A percentile compares a stretch with the other conserved stretches of the same genome.
Conservation (phyloP, 805 yeast species). For the Yamadazyma nakazawae region DNA sequence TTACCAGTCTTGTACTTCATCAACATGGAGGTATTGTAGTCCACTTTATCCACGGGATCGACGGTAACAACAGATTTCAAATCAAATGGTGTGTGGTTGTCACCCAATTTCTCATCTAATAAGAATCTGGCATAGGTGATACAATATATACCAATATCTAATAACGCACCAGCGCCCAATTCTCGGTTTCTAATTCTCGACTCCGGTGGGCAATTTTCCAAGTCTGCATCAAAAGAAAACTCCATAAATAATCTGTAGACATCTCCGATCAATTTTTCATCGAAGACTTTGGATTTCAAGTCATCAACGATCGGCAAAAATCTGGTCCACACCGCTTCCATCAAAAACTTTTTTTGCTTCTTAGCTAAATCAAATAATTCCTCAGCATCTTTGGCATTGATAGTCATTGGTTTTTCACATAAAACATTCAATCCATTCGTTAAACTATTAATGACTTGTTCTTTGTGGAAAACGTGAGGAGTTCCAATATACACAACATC, state of each 20-base stretch:
- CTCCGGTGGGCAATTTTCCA: constrained; percentile 25
- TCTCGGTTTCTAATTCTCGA: constrained; percentile 42
- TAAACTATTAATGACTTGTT: constrained; percentile 42
- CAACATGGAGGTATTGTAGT: constrained; percentile 36
- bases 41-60: constrained; percentile 37
- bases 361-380: constrained; percentile 44
- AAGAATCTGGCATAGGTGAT: constrained; percentile 44
- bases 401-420: constrained; percentile 54
- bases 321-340: constrained; percentile 63
- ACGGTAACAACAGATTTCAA: constrained; percentile 33
- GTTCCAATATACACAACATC: constrained; percentile 54
- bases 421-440: constrained; percentile 47
- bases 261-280: constrained; percentile 45
- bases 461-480: constrained; percentile 52
- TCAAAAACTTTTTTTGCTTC: constrained; percentile 41
- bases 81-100: constrained; percentile 24
- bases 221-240: constrained; percentile 34
- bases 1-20: constrained; percentile 38
- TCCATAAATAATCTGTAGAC: constrained; percentile 43
- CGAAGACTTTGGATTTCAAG: constrained; percentile 33
- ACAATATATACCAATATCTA: constrained; percentile 55
- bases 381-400: constrained; percentile 43
- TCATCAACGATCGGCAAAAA: constrained; percentile 44
- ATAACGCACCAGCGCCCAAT: constrained; percentile 55
- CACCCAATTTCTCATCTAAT: constrained; percentile 32